A percentile compares a stretch with the other conserved stretches of the same genome.
Conservation (phyloP, 78 protist genomes). For the Emiliania huxleyi region DNA sequence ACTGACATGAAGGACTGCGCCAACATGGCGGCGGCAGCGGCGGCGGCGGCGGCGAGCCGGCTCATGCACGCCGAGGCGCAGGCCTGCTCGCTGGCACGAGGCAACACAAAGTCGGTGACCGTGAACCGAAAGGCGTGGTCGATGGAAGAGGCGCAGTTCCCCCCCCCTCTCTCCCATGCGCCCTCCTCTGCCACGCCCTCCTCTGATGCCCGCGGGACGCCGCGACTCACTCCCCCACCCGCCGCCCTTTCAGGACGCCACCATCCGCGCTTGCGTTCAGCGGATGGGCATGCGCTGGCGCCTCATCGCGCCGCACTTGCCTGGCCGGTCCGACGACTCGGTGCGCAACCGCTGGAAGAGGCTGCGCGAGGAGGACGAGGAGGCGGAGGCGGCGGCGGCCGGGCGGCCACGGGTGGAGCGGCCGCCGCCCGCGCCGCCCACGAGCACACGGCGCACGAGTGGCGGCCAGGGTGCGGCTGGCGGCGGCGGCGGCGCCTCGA, state of each 20-base stretch:
- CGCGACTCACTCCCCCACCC: no score
- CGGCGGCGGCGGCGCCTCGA: not conserved
- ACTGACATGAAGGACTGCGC: not conserved
- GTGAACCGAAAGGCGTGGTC: not conserved
- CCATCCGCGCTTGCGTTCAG: not conserved
- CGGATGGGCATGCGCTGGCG: conserved; percentile 22
- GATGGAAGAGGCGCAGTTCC: no score
- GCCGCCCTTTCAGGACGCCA: no score
- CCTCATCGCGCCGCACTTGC: not conserved
- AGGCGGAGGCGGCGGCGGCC: not conserved
- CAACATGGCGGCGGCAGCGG: conserved; percentile 6
- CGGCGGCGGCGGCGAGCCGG: not conserved
- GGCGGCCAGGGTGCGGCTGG: not conserved
- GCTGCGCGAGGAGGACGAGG: not conserved
- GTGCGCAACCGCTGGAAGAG: conserved; percentile 21
- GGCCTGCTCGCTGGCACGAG: not conserved
- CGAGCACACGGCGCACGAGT: no score
- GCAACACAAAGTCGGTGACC: no score
- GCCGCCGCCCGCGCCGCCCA: no score
- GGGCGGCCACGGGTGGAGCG: no score
- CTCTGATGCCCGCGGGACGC: no score
- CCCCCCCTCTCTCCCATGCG: no score
- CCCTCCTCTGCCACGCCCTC: no score
- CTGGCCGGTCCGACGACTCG: conserved; percentile 17
- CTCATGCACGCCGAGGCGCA: conserved; percentile 15